phyloP scores from a whole-genome alignment of 1,284 basidiomycete species.

The Cryptococcus deneoformans region DNA sequence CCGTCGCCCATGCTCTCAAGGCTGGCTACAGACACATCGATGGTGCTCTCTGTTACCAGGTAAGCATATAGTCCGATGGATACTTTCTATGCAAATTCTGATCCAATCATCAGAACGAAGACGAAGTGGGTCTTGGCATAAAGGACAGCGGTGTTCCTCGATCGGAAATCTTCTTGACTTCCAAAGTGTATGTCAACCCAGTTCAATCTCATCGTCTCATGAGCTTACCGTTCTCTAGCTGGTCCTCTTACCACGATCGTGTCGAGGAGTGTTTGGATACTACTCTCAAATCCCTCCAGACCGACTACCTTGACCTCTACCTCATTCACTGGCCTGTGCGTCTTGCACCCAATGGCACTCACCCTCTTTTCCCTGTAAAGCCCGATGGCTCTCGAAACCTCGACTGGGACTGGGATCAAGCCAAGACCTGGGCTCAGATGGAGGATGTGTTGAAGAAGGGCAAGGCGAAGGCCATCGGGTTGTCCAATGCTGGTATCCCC shows the following conservation, averaged over 20 bases:
- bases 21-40: slow-evolving; percentile 76
- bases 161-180: slow-evolving; percentile 72
- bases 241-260: slow-evolving; percentile 69
- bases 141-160: slow-evolving; percentile 71
- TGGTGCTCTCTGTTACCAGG: slow-evolving; percentile 61
- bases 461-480: slow-evolving; percentile 76
- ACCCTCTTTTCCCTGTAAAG: slow-evolving; percentile 64
- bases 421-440: slow-evolving; percentile 79
- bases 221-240: slow-evolving; percentile 15
- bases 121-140: slow-evolving; percentile 80
- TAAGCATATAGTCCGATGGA: slow-evolving; percentile 6
- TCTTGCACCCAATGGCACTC: slow-evolving; percentile 57
- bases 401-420: slow-evolving; percentile 62
- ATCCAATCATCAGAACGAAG: slow-evolving; percentile 60
- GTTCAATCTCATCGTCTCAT: slow-evolving; percentile 56
- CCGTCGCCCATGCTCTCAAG: slow-evolving; percentile 70
- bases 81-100: not conserved
- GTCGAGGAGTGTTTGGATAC: slow-evolving; percentile 62
- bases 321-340: slow-evolving; percentile 81
- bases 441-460: slow-evolving; percentile 64
- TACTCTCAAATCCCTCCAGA: slow-evolving; percentile 69
- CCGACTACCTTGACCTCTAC: slow-evolving; percentile 79
- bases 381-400: slow-evolving; percentile 68
- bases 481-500: slow-evolving; percentile 38
- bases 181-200: slow-evolving; percentile 41